Evolutionary conservation across 2,329 filamentous ascomycete genomes (phyloP), one percentile per base, ranked within the genome.

Genomic region (Achaetomium macrosporum): DNA sequence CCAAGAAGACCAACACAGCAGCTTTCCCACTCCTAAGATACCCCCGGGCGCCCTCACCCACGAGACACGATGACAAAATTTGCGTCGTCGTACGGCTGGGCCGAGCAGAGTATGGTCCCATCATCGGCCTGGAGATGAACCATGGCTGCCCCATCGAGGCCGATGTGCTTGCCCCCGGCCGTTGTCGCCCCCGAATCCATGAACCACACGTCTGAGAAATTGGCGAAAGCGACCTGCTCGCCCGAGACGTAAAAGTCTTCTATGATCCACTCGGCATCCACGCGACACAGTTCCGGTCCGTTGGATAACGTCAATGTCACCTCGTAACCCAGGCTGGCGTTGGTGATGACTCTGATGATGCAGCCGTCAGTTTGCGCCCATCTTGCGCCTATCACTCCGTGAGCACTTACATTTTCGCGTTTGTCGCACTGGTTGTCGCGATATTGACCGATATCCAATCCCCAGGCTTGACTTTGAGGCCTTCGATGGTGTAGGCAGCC

Each of bases 191-290:
- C 53, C 19, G 57, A 53, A 10, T 62, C 56, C 39, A 62, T 56
- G 53, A 66, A 66, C 62, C 62, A 64, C 30, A 67, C 40, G 25
- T 64, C 61, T 41, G 57, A 57, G 46, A 66, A 68, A 42, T 57
- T 39, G 42, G 60, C 63, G 51, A 67, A 63, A 10, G 59, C 56
- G 10, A 65, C 61, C 43, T 61, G 60, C 55, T 57, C 47, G 47
- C 47, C 50, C 44, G 54, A 52, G 40, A 60, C 54, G 42, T 60
- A 50, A 31, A 63, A 66, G 54, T 66, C 64, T 57, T 66, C 65
- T 30, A 68, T 57, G 35, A 68, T 65, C 64, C 65, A 67, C 52
- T 66, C 65, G 49, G 61, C 62, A 50, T 66, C 63, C 40, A 52
- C 37, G 20, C 60, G 59, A 51, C 65, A 67, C 17, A 68, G 61